phyloP scores from a whole-genome alignment of 75 land plant species.

The Adiantum capillusveneris region DNA sequence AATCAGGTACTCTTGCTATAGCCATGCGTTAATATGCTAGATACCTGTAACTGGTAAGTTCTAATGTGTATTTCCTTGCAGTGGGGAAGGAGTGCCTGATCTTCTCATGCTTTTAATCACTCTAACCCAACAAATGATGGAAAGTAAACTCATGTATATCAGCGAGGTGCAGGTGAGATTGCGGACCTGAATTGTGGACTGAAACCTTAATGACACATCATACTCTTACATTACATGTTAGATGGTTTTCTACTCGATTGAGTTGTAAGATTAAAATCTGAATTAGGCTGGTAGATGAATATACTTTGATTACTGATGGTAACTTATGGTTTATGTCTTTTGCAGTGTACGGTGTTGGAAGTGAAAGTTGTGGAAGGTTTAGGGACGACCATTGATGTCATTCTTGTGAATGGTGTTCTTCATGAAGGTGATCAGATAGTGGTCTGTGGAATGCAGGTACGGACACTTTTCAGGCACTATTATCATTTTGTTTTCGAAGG shows the following conservation, averaged over 20 bases:
- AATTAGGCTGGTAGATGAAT: too few relatives aligned
- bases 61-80: slow-evolving; percentile 12
- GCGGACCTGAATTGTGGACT: neutral
- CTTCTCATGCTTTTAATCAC: slow-evolving; percentile 72
- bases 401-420: slow-evolving; percentile 93
- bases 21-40: neutral
- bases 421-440: slow-evolving; percentile 99
- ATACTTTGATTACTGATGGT: too few relatives aligned
- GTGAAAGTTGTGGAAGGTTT: slow-evolving; percentile 95
- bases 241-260: too few relatives aligned
- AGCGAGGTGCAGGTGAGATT: slow-evolving; percentile 78
- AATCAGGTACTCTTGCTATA: too few relatives aligned
- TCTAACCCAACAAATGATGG: slow-evolving; percentile 91
- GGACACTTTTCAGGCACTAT: neutral
- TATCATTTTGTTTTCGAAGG: too few relatives aligned
- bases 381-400: slow-evolving; percentile 98
- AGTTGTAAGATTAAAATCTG: too few relatives aligned
- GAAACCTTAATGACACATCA: too few relatives aligned
- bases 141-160: slow-evolving; percentile 71
- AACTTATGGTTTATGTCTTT: slow-evolving; percentile 7
- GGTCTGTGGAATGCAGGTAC: slow-evolving; percentile 97
- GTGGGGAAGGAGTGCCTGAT: slow-evolving; percentile 99
- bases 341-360: slow-evolving; percentile 97
- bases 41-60: neutral
- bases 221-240: too few relatives aligned